Evolutionary conservation across 2,329 filamentous ascomycete species (phyloP).

Genomic region (Falciphora oryzae): DNA sequence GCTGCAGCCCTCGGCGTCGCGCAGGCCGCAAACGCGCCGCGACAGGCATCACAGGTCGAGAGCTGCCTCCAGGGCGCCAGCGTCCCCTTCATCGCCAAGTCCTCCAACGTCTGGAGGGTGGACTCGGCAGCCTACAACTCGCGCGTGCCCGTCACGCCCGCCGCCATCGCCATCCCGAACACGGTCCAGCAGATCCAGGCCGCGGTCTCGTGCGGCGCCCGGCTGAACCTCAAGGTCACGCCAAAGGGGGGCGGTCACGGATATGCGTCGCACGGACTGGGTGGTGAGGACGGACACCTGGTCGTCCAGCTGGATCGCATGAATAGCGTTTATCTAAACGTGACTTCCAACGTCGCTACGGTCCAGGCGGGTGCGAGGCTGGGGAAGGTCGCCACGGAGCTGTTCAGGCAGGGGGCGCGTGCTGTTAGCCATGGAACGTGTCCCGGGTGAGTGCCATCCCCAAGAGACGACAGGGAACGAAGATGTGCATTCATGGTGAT

Average conservation of each 20-base stretch:
- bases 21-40: neutral
- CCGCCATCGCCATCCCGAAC: slow-evolving; percentile 36
- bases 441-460: slow-evolving; percentile 33
- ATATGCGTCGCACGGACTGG: slow-evolving; percentile 42
- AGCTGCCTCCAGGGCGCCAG: slow-evolving; percentile 19
- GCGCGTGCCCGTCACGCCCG: slow-evolving; percentile 29
- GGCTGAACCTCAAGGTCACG: slow-evolving; percentile 37
- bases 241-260: slow-evolving; percentile 46
- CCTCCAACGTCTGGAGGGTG: slow-evolving; percentile 24
- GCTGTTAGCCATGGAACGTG: slow-evolving; percentile 46
- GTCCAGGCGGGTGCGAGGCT: slow-evolving; percentile 45
- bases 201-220: slow-evolving; percentile 38
- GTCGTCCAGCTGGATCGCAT: slow-evolving; percentile 41
- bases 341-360: slow-evolving; percentile 32
- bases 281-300: slow-evolving; percentile 41
- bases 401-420: slow-evolving; percentile 31
- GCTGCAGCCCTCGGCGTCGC: neutral
- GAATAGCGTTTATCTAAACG: slow-evolving; percentile 35
- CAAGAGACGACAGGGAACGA: neutral
- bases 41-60: slow-evolving; percentile 11
- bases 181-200: slow-evolving; percentile 37
- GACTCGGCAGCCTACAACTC: slow-evolving; percentile 27
- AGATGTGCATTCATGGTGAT: neutral
- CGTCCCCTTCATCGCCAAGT: slow-evolving; percentile 17
- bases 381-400: slow-evolving; percentile 37